Evolutionary conservation across 2,329 filamentous ascomycete genomes (phyloP), one percentile per base, ranked within the genome.

Genomic region (Colletotrichum tabaci): DNA sequence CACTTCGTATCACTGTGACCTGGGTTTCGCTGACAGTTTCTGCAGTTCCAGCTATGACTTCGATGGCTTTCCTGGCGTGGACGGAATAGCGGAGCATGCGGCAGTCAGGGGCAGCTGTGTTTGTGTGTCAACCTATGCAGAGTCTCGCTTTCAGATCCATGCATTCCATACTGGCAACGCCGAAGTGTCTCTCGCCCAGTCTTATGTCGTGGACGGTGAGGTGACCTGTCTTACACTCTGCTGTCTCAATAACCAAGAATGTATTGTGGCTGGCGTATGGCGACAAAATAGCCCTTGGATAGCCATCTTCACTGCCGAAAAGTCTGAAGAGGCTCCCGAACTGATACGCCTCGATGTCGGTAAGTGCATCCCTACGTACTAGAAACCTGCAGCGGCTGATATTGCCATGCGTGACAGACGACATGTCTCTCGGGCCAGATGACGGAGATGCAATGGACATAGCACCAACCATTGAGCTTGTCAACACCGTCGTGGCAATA

Each of bases 191-290:
- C 74, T 77, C 15, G 52, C 75, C 1, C 74, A 71, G 6, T 77
- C 77, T 3, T 82, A 84, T 77, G 75, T 81, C 13, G 76, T 84
- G 0, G 75, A 82, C 12, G 86, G 85, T 0, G 87, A 89, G 73
- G 80, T 88, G 2, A 89, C 87, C 4, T 88, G 85, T 69, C 74
- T 90, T 8, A 77, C 78, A 2, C 72, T 85, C 5, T 80, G 81
- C 30, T 66, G 56, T 2, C 69, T 79, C 5, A 71, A 74, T 3
- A 77, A 71, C 1, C 68, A 77, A 9, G 73, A 77, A 3, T 79
- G 75, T 44, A 74, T 84, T 7, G 70, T 80, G n/a, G 79, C 77
- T 3, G 84, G 82, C 1, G 75, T 83, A 0, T 79, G 83, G 70
- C 58, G 75, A 23, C 75, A 80, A 6, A 77, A 78, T 0, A 72